These are phyloP conservation scores for Hevea brasiliensis DNA, from an alignment of 345 rosid species.

Conservation along the genomic window DNA sequence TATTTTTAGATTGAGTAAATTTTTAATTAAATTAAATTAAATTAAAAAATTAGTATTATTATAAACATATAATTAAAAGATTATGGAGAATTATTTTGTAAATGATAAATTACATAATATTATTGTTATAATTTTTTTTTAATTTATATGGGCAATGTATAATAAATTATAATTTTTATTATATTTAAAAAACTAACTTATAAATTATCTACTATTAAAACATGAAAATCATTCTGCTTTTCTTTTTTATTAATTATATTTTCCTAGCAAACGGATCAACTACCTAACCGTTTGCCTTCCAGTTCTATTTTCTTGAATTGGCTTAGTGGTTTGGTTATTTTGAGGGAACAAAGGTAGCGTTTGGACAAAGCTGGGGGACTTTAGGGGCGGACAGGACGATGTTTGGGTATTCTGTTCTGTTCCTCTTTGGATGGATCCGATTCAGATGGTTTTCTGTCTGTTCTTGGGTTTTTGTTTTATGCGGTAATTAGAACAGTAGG, in stretches of 20 bases:
- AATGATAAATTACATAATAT: too few species aligned
- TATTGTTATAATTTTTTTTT: too few species aligned
- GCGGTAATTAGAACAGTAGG: too few species aligned
- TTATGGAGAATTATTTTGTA: too few species aligned
- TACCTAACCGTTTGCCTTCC: conserved; percentile 31
- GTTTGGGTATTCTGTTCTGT: conserved; percentile 29
- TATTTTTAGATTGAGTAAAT: too few species aligned
- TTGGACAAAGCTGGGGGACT: conserved; percentile 3
- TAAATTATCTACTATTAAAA: too few species aligned
- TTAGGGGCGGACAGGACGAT: conserved; percentile 40
- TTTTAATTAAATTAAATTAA: too few species aligned
- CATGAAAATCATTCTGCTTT: neutral
- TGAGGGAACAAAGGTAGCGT: neutral
- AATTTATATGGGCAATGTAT: too few species aligned
- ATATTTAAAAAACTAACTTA: too few species aligned
- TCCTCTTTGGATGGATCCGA: conserved; percentile 10
- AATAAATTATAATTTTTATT: too few species aligned
- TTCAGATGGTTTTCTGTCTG: neutral
- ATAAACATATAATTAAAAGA: too few species aligned
- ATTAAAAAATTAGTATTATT: too few species aligned
- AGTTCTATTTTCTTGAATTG: neutral
- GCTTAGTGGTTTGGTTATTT: neutral
- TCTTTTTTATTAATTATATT: neutral
- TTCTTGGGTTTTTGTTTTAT: neutral
- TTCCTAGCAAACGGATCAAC: conserved; percentile 8